Evolutionary conservation across 805 yeast genomes (phyloP), one percentile per base, ranked within the genome.

Genomic region (Pichia nanzhaoensis): DNA sequence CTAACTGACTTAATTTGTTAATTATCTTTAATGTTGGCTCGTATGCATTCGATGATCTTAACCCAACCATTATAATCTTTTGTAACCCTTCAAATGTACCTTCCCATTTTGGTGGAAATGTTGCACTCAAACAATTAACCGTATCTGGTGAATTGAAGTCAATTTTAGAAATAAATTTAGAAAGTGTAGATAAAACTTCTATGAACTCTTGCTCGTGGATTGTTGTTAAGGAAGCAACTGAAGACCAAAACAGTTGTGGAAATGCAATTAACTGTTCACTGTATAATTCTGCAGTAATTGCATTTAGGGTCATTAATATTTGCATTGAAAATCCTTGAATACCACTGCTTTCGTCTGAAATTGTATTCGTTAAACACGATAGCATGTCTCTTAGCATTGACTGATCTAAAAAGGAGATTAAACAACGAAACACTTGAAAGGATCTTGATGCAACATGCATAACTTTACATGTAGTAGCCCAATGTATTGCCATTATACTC

Each of bases 391-490:
- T 78, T 37, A 95, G 68, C 96, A 93, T 91, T 10, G 75, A 71
- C 57, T 83, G 90, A 58, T 93, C 97, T 49, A 91, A 67, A 54
- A 82, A 80, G 8, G 86, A 76, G n/a, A 89, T 66, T 46, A 93
- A 63, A 3, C 95, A 84, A 37, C 99, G 71, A 66, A 90, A 93
- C 0, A 90, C 74, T 60, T 93, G 99, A 64, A 95, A 91, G 0
- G 98, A 90, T 21, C 99, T 75, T 53, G 99, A 93, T 0, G 99
- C 99, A 53, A 93, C 77, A 60, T 95, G 99, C 57, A 97, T 74
- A 2, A 91, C 98, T 2, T 97, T 95, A 67, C 98, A 93, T 1
- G 96, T 82, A 0, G 99, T 93, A 0, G 99, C 97, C 99, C 99
- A 93, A 24, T 75, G 72, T 31, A 95, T 69, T 0, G 98, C 83